Base-by-base conservation (phyloP, 805 yeast species). In the Kodamaea fukazawae region DNA sequence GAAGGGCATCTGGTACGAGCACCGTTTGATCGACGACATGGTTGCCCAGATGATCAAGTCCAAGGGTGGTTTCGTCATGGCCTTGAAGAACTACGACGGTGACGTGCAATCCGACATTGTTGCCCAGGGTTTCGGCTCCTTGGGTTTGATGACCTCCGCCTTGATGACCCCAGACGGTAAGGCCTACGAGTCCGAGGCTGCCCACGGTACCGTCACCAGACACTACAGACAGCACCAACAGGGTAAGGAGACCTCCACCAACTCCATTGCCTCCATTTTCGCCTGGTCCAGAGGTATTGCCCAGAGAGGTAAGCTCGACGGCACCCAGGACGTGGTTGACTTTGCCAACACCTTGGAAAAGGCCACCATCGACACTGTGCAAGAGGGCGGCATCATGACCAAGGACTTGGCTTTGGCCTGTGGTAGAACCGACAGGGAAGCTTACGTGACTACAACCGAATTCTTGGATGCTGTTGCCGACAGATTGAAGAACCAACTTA, bases 181-280 rank as follows among this genome's bases (percentile, higher is more conserved):
- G 71, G 83, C 96, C 10, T 90, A 87, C 63, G 97, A 91, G 73
- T 73, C 89, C 40, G 98, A 91, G 73, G 98, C 98, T 44, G 98
- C 98, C n/a, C 98, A 91, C 63, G 98, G 98, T 42, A 91, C 98
- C 10, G 98, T 91, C 53, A 91, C 97, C 34, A 86, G 98, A 71
- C 98, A 91, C 65, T 91, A 76, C 72, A 85, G 97, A 73, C 93
- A 83, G 68, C 88, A 87, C 67, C 97, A 91, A 71, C 86, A 85
- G 67, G 98, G 98, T 50, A 86, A 89, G 64, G 97, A 90, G 70
- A 91, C 98, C 13, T 87, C 96, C 5, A 91, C 98, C 43, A 91
- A 91, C 70, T 90, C 97, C 12, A 91, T 91, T 65, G 98, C 98
- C 3, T 89, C 96, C 10, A 91, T 91, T 52, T 91, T 84, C 59